phyloP scores from a whole-genome alignment of 129 eudicot genomes.

The Centrapalus pauciflorus region DNA sequence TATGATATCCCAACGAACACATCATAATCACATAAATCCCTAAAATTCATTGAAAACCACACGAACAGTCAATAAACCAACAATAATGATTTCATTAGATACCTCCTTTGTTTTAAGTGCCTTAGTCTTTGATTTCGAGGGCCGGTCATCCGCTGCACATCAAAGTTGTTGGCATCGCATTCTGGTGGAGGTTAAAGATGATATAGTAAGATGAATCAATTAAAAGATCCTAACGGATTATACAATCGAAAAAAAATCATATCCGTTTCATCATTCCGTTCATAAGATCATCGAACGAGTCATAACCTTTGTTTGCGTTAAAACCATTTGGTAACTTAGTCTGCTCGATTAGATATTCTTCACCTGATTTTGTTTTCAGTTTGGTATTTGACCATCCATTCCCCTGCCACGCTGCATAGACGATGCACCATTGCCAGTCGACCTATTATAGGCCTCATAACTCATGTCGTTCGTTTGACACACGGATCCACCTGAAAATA shows the following conservation, averaged over 20 bases:
- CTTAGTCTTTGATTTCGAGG: too few species aligned
- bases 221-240: not conserved
- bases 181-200: too few species aligned
- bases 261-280: slow-evolving; percentile 81
- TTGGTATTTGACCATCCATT: slow-evolving; percentile 33
- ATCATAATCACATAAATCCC: too few species aligned
- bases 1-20: too few species aligned
- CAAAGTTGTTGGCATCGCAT: too few species aligned
- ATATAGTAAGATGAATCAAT: too few species aligned
- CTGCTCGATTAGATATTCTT: slow-evolving; percentile 46
- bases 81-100: too few species aligned
- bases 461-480: slow-evolving; percentile 34
- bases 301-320: slow-evolving; percentile 45
- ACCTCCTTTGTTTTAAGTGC: too few species aligned
- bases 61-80: too few species aligned
- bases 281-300: slow-evolving; percentile 83
- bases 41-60: too few species aligned
- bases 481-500: slow-evolving; percentile 25
- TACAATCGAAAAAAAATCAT: slow-evolving; percentile 18
- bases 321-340: slow-evolving; percentile 43
- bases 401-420: slow-evolving; percentile 24
- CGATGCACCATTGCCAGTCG: slow-evolving; percentile 33
- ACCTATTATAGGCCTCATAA: slow-evolving; percentile 32
- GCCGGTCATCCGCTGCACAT: too few species aligned
- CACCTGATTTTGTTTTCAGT: slow-evolving; percentile 42